These are phyloP conservation scores for Rhypophila decipiens DNA, from an alignment of 495 filamentous ascomycete genomes.

Conservation along the genomic window DNA sequence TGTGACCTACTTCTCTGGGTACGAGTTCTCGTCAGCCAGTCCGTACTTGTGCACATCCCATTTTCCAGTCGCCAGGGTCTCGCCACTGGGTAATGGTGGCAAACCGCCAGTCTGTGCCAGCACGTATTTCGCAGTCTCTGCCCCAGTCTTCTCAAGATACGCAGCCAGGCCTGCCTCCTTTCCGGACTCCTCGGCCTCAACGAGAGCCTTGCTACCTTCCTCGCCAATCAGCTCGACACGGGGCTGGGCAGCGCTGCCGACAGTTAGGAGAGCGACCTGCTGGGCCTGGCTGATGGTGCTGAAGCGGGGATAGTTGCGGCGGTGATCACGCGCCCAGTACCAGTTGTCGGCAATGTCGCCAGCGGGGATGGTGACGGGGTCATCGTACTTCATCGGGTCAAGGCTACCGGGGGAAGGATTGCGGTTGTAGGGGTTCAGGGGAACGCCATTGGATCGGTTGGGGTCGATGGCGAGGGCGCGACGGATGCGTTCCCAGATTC, in stretches of 20 bases:
- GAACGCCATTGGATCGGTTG: constrained; percentile 82
- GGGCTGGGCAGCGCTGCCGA: constrained; percentile 75
- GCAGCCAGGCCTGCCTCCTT: constrained; percentile 57
- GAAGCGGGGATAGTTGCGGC: constrained; percentile 77
- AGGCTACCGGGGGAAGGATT: constrained; percentile 77
- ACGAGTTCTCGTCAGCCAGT: constrained; percentile 50
- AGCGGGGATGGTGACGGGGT: constrained; percentile 86
- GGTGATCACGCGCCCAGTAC: constrained; percentile 92
- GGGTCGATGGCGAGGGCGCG: constrained; percentile 74
- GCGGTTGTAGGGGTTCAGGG: constrained; percentile 88
- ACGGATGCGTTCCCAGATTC: constrained; percentile 83
- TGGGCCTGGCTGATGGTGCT: constrained; percentile 79
- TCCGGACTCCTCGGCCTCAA: constrained; percentile 73
- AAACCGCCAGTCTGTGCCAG: constrained; percentile 59
- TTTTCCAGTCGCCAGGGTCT: constrained; percentile 37
- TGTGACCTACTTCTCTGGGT: constrained; percentile 48
- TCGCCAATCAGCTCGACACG: constrained; percentile 82
- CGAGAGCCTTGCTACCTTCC: constrained; percentile 71
- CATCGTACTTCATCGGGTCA: constrained; percentile 73
- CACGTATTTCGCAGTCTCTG: constrained; percentile 54
- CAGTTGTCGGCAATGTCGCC: constrained; percentile 94
- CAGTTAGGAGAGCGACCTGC: constrained; percentile 74
- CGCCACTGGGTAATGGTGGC: constrained; percentile 73
- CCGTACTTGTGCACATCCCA: constrained; percentile 52
- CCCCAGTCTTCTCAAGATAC: constrained; percentile 62